A percentile compares a stretch with the other conserved stretches of the same genome.
Conservation (phyloP, 2,329 filamentous ascomycete genomes). For the Claviceps fusiformis region DNA sequence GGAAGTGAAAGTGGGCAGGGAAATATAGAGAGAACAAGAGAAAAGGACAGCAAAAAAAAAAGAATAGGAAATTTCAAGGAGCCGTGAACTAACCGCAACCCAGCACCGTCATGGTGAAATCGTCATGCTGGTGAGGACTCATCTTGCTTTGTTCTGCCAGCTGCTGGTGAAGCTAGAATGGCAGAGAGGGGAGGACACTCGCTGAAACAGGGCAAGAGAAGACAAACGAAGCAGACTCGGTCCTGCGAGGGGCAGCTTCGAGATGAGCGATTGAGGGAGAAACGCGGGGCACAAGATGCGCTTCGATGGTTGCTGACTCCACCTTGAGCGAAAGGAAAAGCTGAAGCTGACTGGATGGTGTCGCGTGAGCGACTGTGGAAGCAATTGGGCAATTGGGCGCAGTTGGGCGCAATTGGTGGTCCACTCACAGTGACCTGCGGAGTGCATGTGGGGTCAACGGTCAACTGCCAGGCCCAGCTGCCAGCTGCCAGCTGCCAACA, state of each 20-base stretch:
- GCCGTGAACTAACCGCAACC: constrained; percentile 54
- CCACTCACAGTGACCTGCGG: not conserved
- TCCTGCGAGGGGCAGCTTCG: not conserved
- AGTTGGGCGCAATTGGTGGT: not conserved
- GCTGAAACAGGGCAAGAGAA: not conserved
- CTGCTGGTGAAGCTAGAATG: not conserved
- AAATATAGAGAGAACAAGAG: not conserved
- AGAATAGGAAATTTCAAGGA: not conserved
- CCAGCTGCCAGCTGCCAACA: too few species aligned
- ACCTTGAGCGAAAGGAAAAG: too few species aligned
- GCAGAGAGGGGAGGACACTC: too few species aligned
- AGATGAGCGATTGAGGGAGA: not conserved
- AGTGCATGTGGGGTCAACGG: not conserved
- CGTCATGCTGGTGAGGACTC: constrained; percentile 22
- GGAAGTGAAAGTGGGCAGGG: too few species aligned
- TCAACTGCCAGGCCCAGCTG: not conserved
- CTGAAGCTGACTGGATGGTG: not conserved
- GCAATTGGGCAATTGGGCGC: not conserved
- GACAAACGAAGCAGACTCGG: not conserved
- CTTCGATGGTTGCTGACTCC: not conserved
- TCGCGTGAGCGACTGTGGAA: not conserved
- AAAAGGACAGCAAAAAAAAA: not conserved
- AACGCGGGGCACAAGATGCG: not conserved
- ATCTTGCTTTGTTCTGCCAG: constrained; percentile 1
- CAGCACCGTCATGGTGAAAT: constrained; percentile 64